Conservation (phyloP, 2,329 filamentous ascomycete species). For the Claviceps pazoutovae region DNA sequence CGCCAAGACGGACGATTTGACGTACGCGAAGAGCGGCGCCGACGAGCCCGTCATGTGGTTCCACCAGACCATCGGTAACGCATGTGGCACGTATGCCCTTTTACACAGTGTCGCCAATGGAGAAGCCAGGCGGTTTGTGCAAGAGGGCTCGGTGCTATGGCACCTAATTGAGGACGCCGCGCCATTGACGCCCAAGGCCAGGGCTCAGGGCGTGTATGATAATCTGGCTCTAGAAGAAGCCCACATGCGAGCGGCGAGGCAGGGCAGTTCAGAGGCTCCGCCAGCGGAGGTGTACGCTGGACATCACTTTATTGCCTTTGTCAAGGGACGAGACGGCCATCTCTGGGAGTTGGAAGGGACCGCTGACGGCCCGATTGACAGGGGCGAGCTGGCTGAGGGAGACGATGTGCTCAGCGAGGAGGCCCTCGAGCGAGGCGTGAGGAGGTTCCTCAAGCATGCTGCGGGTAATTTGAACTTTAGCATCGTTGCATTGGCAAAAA, state of each 20-base stretch:
- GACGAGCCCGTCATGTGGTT: constrained; percentile 66
- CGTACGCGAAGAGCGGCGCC: constrained; percentile 19
- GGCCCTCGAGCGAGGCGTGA: constrained; percentile 49
- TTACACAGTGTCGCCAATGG: constrained; percentile 64
- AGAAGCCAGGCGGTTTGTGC: constrained; percentile 39
- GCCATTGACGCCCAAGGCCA: constrained; percentile 40
- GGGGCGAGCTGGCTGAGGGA: constrained; percentile 38
- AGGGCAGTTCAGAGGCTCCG: constrained; percentile 55
- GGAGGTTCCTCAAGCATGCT: constrained; percentile 25
- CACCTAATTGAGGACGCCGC: constrained; percentile 47
- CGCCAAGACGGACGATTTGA: constrained; percentile 10
- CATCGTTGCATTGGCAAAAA: constrained; percentile 22
- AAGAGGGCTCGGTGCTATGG: constrained; percentile 38
- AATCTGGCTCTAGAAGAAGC: constrained; percentile 56
- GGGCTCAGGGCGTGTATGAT: constrained; percentile 59
- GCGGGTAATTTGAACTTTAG: constrained; percentile 25
- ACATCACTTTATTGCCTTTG: constrained; percentile 71
- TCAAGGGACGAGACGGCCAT: constrained; percentile 48
- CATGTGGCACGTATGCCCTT: constrained; percentile 67
- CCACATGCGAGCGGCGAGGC: constrained; percentile 53
- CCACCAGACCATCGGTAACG: constrained; percentile 71
- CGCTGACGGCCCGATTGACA: constrained; percentile 57
- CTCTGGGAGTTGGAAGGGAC: constrained; percentile 73
- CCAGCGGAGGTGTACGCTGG: constrained; percentile 46
- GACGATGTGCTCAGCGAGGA: constrained; percentile 53